Evolutionary conservation across 2,329 filamentous ascomycete genomes (phyloP).

Genomic region (Fusarium euwallaceae): DNA sequence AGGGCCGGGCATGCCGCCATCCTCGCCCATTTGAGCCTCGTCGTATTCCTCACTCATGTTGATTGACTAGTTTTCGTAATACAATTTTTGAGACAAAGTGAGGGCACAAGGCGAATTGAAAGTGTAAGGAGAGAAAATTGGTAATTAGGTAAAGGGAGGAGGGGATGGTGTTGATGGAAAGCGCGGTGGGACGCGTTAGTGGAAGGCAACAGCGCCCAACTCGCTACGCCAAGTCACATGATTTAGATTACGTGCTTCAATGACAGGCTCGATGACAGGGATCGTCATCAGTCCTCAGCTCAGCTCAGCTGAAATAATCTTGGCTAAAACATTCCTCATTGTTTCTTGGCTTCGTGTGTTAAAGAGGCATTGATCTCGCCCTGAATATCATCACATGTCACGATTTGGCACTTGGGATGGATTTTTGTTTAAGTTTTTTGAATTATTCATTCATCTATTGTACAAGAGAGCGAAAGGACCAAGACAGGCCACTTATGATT

Average conservation of each 20-base stretch:
- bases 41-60: slow-evolving; percentile 72
- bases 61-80: not conserved
- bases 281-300: slow-evolving; percentile 8
- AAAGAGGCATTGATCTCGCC: not conserved
- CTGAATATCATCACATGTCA: not conserved
- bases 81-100: not conserved
- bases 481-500: slow-evolving; percentile 18
- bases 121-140: slow-evolving; percentile 16
- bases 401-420: not conserved
- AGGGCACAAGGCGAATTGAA: not conserved
- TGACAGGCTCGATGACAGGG: not conserved
- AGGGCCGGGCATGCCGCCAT: slow-evolving; percentile 80
- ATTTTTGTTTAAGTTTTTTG: slow-evolving; percentile 8
- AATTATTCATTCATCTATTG: slow-evolving; percentile 31
- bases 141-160: slow-evolving; percentile 30
- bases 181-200: slow-evolving; percentile 53
- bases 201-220: slow-evolving; percentile 44
- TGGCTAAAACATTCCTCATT: not conserved
- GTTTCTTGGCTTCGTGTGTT: not conserved
- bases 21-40: slow-evolving; percentile 75
- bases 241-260: not conserved
- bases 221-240: slow-evolving; percentile 57
- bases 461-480: slow-evolving; percentile 39
- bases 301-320: not conserved
- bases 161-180: slow-evolving; percentile 40